phyloP scores from a whole-genome alignment of 768 basidiomycete genomes.

The Butyriboletus loyo region DNA sequence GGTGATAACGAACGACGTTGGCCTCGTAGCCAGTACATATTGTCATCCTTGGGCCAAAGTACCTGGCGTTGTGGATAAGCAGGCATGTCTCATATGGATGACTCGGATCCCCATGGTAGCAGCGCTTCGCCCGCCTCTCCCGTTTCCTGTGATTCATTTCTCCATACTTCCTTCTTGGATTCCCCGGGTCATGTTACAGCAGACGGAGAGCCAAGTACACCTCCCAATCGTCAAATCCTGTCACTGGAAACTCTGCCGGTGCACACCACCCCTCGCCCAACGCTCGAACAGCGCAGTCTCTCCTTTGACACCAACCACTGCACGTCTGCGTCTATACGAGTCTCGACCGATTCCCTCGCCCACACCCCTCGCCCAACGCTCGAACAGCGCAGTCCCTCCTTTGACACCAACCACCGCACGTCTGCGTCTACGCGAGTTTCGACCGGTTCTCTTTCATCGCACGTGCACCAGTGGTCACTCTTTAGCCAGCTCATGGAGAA shows the following conservation, averaged over 20 bases:
- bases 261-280: background rate
- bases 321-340: no score
- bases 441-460: conserved; percentile 10
- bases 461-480: conserved; percentile 54
- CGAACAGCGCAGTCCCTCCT: conserved; percentile 14
- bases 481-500: conserved; percentile 74
- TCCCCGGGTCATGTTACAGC: conserved; percentile 25
- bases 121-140: conserved; percentile 84
- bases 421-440: conserved; percentile 8
- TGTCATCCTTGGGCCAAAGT: background rate
- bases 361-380: background rate
- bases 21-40: background rate
- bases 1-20: background rate
- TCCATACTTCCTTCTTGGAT: conserved; percentile 15
- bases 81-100: conserved; percentile 40
- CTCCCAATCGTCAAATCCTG: conserved; percentile 14
- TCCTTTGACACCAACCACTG: conserved; percentile 3
- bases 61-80: background rate
- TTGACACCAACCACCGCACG: background rate
- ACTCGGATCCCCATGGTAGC: conserved; percentile 81
- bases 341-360: no score
- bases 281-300: conserved; percentile 7
- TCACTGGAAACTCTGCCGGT: conserved; percentile 9
- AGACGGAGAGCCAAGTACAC: conserved; percentile 12
- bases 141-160: conserved; percentile 6